Base-by-base conservation (phyloP, 805 yeast genomes). In the Spathaspora sp. region DNA sequence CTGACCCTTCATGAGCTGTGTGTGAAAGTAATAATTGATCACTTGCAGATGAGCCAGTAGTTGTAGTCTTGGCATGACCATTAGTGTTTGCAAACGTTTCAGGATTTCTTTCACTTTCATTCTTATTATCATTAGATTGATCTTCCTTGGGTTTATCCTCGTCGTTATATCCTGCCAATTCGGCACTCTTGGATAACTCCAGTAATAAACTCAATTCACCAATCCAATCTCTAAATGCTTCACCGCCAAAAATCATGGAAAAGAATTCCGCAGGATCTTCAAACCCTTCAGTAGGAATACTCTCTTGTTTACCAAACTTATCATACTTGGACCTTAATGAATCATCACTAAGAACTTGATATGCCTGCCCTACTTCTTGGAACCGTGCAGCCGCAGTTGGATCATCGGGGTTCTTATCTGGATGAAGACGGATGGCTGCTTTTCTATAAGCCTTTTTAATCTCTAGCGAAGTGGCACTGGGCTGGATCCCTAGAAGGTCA, bases 251-350 rank as follows among this genome's bases (percentile, higher is more conserved):
- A 40, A 94, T 89, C 64, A 79, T 78, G 23, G 87, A 80, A 69
- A 94, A 91, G 61, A 90, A 86, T 63, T 92, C 97, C 49, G 81
- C 76, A 0, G 97, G 96, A 64, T 87, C 93, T 58, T 83, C 89
- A 60, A 85, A 85, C 3, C 89, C 90, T 55, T 85, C 88, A 10
- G 52, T 48, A 14, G 70, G 70, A 29, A 85, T 80, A 14, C 87
- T 85, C 55, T 81, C 83, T 52, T 86, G 89, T 61, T 83, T 85
- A 48, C 96, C 96, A 58, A 69, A 83, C 66, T 84, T 85, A 62
- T 88, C 93, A 63, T 88, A 88, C 55, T 83, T 81, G 9, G 78
- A 72, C 58, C 94, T 75, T 51, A 86, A 72, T 10, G 75, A 74
- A 3, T 81, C 83, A 62, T 85, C 87, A 55, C 87, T 81, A 47